Base-by-base conservation (phyloP, 768 basidiomycete genomes). In the Chalciporus pseudorubinellus region DNA sequence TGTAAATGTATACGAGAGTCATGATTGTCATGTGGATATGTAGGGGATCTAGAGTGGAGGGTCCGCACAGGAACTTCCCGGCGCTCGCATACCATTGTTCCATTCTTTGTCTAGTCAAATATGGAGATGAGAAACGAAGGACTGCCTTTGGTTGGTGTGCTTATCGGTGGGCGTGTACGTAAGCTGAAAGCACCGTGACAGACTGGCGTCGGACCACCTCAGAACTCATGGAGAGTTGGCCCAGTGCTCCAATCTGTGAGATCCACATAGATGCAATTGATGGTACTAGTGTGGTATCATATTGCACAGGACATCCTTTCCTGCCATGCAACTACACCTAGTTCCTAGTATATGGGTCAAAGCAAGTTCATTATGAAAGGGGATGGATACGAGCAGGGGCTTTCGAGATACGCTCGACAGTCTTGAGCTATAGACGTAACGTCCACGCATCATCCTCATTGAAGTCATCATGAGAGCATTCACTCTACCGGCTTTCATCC, bases 61-160 rank as follows among this genome's bases (percentile, higher is more conserved):
- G 26, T 26, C 26, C 26, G 26, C 5, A 26, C 7, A 7, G 3
- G 26, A 26, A 26, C 3, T 9, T 9, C 6, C 26, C 6, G 6
- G 26, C 3, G 1, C 26, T 26, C 5, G 26, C 26, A 7, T 3
- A 24, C 24, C 3, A 24, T 24, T 7, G 5, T 9, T 26, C 26
- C 26, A 26, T 26, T 26, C 26, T 26, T n/a, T n/a, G n/a, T n/a
- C n/a, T 26, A 26, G 26, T 26, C 26, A 26, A 7, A 26, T 26
- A 4, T 36, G 28, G 43, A 31, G 42, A 38, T 39, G 39, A 20
- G 45, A 22, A 42, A 59, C 61, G 58, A 64, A 60, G 48, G 29
- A 24, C 40, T 46, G 50, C 58, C 52, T 53, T 61, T 26, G 26
- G 26, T n/a, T n/a, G n/a, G n/a, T n/a, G n/a, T n/a, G 26, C 26